These are phyloP conservation scores for Leccinum longicurvipes DNA, from an alignment of 768 basidiomycete species.

Conservation along the genomic window DNA sequence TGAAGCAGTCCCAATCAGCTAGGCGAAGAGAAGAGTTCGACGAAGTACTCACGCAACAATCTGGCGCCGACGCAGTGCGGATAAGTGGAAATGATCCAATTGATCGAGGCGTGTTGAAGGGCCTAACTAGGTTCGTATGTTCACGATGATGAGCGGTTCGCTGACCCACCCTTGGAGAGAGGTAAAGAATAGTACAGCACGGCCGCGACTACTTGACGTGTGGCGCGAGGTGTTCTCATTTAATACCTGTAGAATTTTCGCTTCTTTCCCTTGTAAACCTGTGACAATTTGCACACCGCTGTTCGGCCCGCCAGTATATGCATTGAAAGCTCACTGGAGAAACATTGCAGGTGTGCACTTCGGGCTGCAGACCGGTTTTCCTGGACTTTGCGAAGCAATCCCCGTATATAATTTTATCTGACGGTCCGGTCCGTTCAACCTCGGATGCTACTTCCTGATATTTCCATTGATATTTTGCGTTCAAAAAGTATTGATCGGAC, in stretches of 20 bases:
- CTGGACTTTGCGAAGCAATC: not conserved
- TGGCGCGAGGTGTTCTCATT: not conserved
- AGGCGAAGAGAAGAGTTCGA: not conserved
- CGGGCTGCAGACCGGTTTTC: not conserved
- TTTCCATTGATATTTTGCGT: not conserved
- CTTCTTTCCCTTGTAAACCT: constrained; percentile 8
- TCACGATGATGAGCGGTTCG: not conserved
- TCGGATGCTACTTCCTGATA: not conserved
- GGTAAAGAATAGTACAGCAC: constrained; percentile 7
- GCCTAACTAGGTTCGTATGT: not conserved
- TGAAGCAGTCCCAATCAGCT: constrained; percentile 3
- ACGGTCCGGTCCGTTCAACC: not conserved
- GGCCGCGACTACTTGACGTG: not conserved
- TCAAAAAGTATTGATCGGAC: not conserved
- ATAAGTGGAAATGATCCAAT: not conserved
- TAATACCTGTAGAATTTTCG: constrained; percentile 2
- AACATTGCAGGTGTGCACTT: not conserved
- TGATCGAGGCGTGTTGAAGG: constrained; percentile 8
- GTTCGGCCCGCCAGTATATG: not conserved
- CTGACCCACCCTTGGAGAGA: constrained; percentile 1
- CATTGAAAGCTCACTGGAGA: not conserved
- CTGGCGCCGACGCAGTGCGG: not conserved
- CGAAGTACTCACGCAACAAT: constrained; percentile 2
- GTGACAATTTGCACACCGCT: constrained; percentile 2
- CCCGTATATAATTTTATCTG: not conserved